Evolutionary conservation across 202 grass and related monocot genomes (phyloP), one percentile per base, ranked within the genome.

Genomic region (Elaeis oleifera): DNA sequence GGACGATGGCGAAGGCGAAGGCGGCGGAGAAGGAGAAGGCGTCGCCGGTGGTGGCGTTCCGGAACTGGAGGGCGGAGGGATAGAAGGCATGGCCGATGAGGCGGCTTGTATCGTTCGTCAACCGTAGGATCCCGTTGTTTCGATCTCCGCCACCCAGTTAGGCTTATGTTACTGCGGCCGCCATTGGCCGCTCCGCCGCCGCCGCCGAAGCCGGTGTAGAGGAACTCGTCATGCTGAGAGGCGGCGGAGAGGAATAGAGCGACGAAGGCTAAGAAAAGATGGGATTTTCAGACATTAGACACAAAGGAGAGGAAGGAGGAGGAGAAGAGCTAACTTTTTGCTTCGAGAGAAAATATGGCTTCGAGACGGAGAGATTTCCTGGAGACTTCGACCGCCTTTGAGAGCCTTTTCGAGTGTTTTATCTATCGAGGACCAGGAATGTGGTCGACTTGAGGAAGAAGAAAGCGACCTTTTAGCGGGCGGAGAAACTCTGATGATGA

Each of bases 21-120:
- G 74, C 60, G 19, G 90, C 85, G 0, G 90, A 90, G 73, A 96
- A 96, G 25, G 90, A 95, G 26, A 63, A 81, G 1, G 76, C 73
- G 1, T 64, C 17, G 59, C 71, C 75, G 23, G 50, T 62, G 4
- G 67, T 58, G 23, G 24, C 62, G 72, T 80, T 68, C 5, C 23
- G 31, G 59, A 69, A 78, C 20, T 7, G 26, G 21, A 77, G 53
- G n/a, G 65, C 25, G 21, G 32, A 18, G 1, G 56, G 74, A 15
- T 77, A 69, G 76, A 95, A 95, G 50, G 89, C 89, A 20, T 74
- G 89, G 23, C 86, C 90, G 1, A 80, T 27, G 16, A 84, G 66
- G 1, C 73, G 54, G 58, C 63, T 84, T 0, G 86, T 80, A 49
- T 85, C 84, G 67, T 88, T 96, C 27, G 90, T 96, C 2, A 96